These are phyloP conservation scores for Piedraia hortae DNA, from an alignment of 2,329 filamentous ascomycete genomes.

Conservation along the genomic window DNA sequence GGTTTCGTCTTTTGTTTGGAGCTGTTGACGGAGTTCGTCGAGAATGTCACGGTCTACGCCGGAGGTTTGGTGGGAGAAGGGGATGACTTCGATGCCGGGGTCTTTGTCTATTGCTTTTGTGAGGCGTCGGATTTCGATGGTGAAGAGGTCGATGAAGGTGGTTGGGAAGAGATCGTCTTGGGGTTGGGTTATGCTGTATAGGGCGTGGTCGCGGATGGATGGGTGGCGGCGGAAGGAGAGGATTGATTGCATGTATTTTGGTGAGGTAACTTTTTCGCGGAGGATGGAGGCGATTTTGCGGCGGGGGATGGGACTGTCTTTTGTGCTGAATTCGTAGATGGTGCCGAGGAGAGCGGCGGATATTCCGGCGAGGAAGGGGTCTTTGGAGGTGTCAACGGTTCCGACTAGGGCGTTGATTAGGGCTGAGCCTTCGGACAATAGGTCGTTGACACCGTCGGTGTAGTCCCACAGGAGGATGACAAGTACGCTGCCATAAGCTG, in stretches of 20 bases:
- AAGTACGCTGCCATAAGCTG: constrained; percentile 75
- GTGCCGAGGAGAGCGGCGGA: constrained; percentile 65
- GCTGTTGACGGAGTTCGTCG: background rate
- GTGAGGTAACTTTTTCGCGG: constrained; percentile 48
- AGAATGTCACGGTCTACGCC: background rate
- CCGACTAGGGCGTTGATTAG: constrained; percentile 33
- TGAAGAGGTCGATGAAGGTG: background rate
- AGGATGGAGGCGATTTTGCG: constrained; percentile 57
- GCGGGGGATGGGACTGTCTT: constrained; percentile 74
- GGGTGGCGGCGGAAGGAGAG: constrained; percentile 50
- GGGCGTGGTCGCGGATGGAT: constrained; percentile 67
- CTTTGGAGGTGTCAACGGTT: constrained; percentile 16
- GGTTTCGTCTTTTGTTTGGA: too few relatives aligned
- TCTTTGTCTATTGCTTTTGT: background rate
- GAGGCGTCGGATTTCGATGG: background rate
- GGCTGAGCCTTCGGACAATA: constrained; percentile 73
- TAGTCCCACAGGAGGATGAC: constrained; percentile 82
- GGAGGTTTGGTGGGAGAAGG: background rate
- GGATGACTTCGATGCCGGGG: background rate
- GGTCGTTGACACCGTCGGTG: constrained; percentile 71
- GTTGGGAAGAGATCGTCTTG: constrained; percentile 25
- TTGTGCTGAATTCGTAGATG: constrained; percentile 89
- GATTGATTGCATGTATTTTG: constrained; percentile 64
- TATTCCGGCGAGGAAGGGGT: constrained; percentile 27
- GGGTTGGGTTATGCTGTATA: constrained; percentile 18